Conservation (phyloP, 306 rosid species). For the Dalbergia cultrata region DNA sequence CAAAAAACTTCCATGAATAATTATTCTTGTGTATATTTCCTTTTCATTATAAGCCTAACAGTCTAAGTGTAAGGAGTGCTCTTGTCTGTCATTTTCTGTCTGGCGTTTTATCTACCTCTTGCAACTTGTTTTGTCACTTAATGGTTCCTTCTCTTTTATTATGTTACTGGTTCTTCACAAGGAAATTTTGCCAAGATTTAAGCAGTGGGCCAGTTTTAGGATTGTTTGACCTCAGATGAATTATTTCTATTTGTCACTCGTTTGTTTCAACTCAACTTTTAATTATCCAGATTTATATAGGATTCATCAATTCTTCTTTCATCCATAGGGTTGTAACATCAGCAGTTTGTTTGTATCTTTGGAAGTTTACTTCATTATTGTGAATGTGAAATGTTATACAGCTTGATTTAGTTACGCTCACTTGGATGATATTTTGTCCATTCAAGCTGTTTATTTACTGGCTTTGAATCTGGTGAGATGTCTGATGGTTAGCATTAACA, state of each 20-base stretch:
- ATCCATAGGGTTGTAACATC: slow-evolving; percentile 21
- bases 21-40: slow-evolving; percentile 19
- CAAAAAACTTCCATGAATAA: slow-evolving; percentile 24
- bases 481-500: slow-evolving; percentile 23
- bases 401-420: slow-evolving; percentile 3
- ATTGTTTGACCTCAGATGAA: not conserved
- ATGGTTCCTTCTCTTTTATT: slow-evolving; percentile 23
- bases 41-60: slow-evolving; percentile 21
- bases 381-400: slow-evolving; percentile 15
- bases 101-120: not conserved
- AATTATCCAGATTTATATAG: not conserved
- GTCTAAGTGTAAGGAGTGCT: not conserved
- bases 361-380: slow-evolving; percentile 32
- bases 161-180: slow-evolving; percentile 7
- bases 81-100: not conserved
- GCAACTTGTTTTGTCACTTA: slow-evolving; percentile 5
- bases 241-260: slow-evolving; percentile 11
- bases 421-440: slow-evolving; percentile 6
- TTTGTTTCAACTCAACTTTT: slow-evolving; percentile 5
- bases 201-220: slow-evolving; percentile 14
- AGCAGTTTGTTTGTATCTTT: slow-evolving; percentile 8
- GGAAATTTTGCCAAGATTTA: slow-evolving; percentile 14
- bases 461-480: slow-evolving; percentile 35
- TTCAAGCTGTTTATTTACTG: slow-evolving; percentile 37
- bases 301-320: slow-evolving; percentile 16